phyloP scores from a whole-genome alignment of 257 asterid species.

The Scutellaria galericulata region DNA sequence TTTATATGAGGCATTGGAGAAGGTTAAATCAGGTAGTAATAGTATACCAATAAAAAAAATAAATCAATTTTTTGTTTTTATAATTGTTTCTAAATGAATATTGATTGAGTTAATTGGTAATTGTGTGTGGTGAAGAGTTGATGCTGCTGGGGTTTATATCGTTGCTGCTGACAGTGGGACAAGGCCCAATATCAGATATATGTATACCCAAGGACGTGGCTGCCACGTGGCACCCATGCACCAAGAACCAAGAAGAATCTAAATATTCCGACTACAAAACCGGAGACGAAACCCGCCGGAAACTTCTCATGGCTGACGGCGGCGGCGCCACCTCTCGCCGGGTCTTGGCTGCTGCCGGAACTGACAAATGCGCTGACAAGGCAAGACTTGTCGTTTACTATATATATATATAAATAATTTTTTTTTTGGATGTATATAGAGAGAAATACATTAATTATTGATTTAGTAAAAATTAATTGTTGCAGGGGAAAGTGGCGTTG shows the following conservation, averaged over 20 bases:
- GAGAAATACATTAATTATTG: neutral
- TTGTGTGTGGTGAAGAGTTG: constrained; percentile 54
- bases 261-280: constrained; percentile 7
- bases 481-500: constrained; percentile 80
- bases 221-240: constrained; percentile 88
- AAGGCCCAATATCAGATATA: constrained; percentile 66
- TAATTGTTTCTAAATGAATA: neutral
- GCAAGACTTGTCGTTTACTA: constrained; percentile 27
- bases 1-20: constrained; percentile 79
- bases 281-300: constrained; percentile 52
- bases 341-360: constrained; percentile 54
- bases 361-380: constrained; percentile 72
- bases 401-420: too few species aligned
- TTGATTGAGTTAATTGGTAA: too few species aligned
- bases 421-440: too few species aligned
- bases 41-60: neutral
- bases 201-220: constrained; percentile 63
- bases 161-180: constrained; percentile 74
- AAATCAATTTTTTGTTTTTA: neutral
- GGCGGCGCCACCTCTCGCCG: constrained; percentile 46
- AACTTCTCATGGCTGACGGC: constrained; percentile 47
- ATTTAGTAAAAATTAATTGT: neutral
- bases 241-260: constrained; percentile 42
- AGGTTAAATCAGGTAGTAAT: constrained; percentile 79
- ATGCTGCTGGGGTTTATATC: constrained; percentile 97